Conservation (phyloP, 2,329 filamentous ascomycete species). For the Chrysosporium keratinophilum region DNA sequence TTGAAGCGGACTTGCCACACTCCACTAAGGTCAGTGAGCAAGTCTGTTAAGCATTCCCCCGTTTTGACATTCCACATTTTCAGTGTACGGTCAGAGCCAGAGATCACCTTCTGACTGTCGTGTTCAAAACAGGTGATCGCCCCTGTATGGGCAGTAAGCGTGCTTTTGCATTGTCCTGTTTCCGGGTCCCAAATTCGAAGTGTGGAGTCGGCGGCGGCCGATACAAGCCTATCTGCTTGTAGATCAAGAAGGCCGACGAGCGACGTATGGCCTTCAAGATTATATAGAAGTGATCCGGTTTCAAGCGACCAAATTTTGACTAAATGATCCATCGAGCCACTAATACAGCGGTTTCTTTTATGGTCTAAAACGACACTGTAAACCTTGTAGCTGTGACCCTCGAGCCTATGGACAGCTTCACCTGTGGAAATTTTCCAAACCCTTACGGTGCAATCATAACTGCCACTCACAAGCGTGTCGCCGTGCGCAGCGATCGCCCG, state of each 20-base stretch:
- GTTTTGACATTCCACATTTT: conserved; percentile 98
- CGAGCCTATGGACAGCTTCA: conserved; percentile 70
- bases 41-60: conserved; percentile 83
- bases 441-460: conserved; percentile 87
- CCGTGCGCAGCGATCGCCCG: conserved; percentile 90
- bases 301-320: conserved; percentile 97
- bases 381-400: conserved; percentile 84
- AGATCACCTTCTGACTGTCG: conserved; percentile 91
- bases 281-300: conserved; percentile 74
- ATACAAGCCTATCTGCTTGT: conserved; percentile 80
- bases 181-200: conserved; percentile 96
- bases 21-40: conserved; percentile 86
- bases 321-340: conserved; percentile 93
- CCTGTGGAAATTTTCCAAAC: conserved; percentile 98
- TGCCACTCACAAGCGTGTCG: conserved; percentile 92
- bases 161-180: conserved; percentile 79
- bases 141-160: conserved; percentile 83
- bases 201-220: conserved; percentile 89
- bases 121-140: conserved; percentile 99
- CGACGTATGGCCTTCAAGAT: conserved; percentile 82
- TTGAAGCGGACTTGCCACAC: conserved; percentile 99
- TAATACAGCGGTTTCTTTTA: conserved; percentile 87
- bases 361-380: conserved; percentile 95
- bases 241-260: conserved; percentile 87
- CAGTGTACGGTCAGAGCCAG: conserved; percentile 83